Base-by-base conservation (phyloP, 768 basidiomycete species). In the Melanogaster broomeanus region DNA sequence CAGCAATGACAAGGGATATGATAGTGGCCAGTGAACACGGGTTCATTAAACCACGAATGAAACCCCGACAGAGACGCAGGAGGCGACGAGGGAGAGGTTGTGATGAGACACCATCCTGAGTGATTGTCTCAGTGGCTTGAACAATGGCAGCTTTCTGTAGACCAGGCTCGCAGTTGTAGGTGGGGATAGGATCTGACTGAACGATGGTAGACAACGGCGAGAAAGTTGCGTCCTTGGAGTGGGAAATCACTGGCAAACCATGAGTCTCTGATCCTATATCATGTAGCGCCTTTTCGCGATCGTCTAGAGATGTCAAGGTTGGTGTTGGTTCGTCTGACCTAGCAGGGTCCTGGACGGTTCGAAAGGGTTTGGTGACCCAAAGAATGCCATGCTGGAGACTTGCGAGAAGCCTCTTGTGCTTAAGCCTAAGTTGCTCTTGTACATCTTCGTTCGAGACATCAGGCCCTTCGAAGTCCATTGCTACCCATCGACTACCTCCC, bases 391-490 rank as follows among this genome's bases (percentile, higher is more conserved):
- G 21, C 27, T n/a, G 25, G 69, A 50, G 27, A 56, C 27, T 27
- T 15, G 34, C 40, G 12, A 31, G 28, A 3, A 50, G 7, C 22
- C 33, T 54, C 21, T 53, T 62, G 13, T 77, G 72, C 41, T 72
- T 74, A 11, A 56, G 55, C 3, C 65, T 69, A 51, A 79, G 72
- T 8, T 65, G 64, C 48, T 79, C 76, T 37, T 71, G 68, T 9
- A 84, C 72, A 49, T 83, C 79, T 44, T 83, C 78, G 16, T 76
- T 65, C 48, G 83, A 80, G 3, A 83, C 71, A 49, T 86, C 84
- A 3, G 83, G 81, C 0, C 83, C 84, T 7, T 71, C 71, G 55
- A 77, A 88, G 62, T 89, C 87, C 70, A 76, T 76, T 19, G 77
- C 72, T 34, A 88, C 67, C 53, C 79, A 70, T 3, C 70, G 72